These are phyloP conservation scores for Pleurotus tuber-regium DNA, from an alignment of 768 basidiomycete species.

Conservation along the genomic window DNA sequence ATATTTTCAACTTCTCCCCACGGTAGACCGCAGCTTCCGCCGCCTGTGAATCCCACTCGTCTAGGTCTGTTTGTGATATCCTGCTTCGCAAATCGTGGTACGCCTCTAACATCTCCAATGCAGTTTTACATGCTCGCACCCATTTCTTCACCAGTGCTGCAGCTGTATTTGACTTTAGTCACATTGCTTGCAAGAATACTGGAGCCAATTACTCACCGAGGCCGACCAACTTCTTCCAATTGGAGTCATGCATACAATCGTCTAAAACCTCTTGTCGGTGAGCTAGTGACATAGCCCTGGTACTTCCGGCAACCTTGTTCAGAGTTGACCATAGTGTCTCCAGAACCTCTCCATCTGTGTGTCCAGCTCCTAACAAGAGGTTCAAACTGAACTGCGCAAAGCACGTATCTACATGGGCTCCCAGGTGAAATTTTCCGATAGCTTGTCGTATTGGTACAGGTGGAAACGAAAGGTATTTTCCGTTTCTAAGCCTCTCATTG, in stretches of 20 bases:
- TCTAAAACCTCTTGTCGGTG: slow-evolving; percentile 30
- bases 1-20: slow-evolving; percentile 4
- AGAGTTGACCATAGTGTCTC: slow-evolving; percentile 30
- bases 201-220: slow-evolving; percentile 18
- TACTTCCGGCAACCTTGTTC: slow-evolving; percentile 23
- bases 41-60: neutral
- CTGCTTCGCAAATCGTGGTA: neutral
- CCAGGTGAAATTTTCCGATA: slow-evolving; percentile 19
- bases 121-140: neutral
- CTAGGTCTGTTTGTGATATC: neutral
- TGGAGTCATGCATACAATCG: slow-evolving; percentile 32
- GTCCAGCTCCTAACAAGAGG: slow-evolving; percentile 19
- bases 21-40: neutral
- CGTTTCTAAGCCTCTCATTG: slow-evolving; percentile 10
- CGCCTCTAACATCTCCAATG: neutral
- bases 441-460: neutral
- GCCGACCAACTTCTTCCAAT: slow-evolving; percentile 28
- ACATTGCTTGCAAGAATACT: neutral
- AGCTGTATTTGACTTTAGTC: neutral
- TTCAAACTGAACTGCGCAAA: slow-evolving; percentile 25
- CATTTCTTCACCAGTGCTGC: slow-evolving; percentile 15
- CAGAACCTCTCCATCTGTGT: slow-evolving; percentile 31
- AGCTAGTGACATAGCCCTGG: slow-evolving; percentile 29
- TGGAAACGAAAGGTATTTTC: slow-evolving; percentile 7
- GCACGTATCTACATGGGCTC: slow-evolving; percentile 16